phyloP scores from a whole-genome alignment of 2,329 filamentous ascomycete genomes.

The Annulohypoxylon truncatum region DNA sequence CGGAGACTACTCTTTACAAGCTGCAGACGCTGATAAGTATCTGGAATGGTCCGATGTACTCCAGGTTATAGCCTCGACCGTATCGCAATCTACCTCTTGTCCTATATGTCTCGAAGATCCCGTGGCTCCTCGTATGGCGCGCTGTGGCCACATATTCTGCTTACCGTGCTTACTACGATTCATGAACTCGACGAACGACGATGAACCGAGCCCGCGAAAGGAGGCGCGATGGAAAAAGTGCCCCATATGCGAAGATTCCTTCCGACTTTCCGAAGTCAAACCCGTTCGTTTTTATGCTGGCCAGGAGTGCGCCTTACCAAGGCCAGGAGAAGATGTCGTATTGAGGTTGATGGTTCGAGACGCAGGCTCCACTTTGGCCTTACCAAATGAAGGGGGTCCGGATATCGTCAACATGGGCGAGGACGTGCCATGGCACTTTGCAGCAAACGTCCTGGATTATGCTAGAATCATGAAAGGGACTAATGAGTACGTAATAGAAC shows the following conservation, averaged over 20 bases:
- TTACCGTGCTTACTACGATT: conserved; percentile 92
- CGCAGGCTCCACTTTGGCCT: conserved; percentile 83
- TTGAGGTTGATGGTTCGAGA: conserved; percentile 85
- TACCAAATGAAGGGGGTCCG: conserved; percentile 82
- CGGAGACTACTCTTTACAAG: conserved; percentile 82
- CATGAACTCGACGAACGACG: conserved; percentile 85
- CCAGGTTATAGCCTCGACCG: conserved; percentile 89
- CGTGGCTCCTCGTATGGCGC: conserved; percentile 95
- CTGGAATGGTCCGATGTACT: conserved; percentile 91
- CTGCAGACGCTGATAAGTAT: conserved; percentile 86
- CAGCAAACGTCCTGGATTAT: conserved; percentile 93
- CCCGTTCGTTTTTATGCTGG: conserved; percentile 92
- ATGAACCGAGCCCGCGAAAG: conserved; percentile 75
- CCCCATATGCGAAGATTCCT: conserved; percentile 91
- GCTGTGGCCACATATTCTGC: conserved; percentile 97
- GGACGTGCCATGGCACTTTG: conserved; percentile 94
- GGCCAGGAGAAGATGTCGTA: conserved; percentile 89
- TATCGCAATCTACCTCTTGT: conserved; percentile 89
- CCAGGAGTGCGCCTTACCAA: conserved; percentile 83
- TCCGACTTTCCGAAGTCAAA: conserved; percentile 91
- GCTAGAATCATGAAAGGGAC: conserved; percentile 95
- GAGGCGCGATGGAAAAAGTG: conserved; percentile 91
- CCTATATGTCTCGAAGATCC: conserved; percentile 95
- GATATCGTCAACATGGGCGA: conserved; percentile 76
- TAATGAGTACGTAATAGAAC: conserved; percentile 83